These are phyloP conservation scores for Colletotrichum kahawae DNA, from an alignment of 2,329 filamentous ascomycete genomes.

Conservation along the genomic window DNA sequence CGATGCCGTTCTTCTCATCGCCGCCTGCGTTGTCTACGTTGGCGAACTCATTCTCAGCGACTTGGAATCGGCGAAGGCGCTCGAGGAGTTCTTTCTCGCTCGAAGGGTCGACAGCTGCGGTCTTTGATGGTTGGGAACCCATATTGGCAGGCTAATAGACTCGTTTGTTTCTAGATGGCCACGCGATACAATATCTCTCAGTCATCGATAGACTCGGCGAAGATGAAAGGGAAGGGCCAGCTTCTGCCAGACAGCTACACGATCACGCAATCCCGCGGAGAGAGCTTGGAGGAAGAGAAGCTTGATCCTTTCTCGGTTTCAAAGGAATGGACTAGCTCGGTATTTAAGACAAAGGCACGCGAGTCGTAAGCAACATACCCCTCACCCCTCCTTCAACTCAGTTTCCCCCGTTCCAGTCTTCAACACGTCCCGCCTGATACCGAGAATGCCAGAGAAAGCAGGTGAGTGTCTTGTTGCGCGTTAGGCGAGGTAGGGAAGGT, in stretches of 20 bases:
- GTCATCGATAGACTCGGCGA: background rate
- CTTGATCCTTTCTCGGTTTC: background rate
- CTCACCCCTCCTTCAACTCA: background rate
- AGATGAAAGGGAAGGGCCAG: background rate
- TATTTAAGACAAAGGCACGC: conserved; percentile 7
- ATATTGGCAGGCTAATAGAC: conserved; percentile 31
- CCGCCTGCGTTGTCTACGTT: conserved; percentile 50
- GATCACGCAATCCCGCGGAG: conserved; percentile 1
- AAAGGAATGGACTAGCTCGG: background rate
- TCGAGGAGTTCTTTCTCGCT: conserved; percentile 51
- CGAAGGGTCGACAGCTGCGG: conserved; percentile 27
- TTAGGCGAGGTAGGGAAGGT: background rate
- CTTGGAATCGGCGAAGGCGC: conserved; percentile 47
- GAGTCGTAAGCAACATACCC: conserved; percentile 1
- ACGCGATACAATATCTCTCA: background rate
- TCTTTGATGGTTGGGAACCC: conserved; percentile 51
- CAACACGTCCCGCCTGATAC: conserved; percentile 7
- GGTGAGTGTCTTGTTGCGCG: background rate
- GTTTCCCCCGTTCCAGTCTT: background rate
- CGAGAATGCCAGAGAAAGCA: conserved; percentile 1
- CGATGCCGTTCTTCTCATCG: conserved; percentile 58
- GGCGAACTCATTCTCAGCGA: conserved; percentile 59
- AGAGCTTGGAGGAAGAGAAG: background rate
- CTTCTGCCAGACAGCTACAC: background rate
- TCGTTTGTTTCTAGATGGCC: background rate